These are phyloP conservation scores for Stachybotrys chlorohalonatus DNA, from an alignment of 2,329 filamentous ascomycete genomes.

Conservation along the genomic window DNA sequence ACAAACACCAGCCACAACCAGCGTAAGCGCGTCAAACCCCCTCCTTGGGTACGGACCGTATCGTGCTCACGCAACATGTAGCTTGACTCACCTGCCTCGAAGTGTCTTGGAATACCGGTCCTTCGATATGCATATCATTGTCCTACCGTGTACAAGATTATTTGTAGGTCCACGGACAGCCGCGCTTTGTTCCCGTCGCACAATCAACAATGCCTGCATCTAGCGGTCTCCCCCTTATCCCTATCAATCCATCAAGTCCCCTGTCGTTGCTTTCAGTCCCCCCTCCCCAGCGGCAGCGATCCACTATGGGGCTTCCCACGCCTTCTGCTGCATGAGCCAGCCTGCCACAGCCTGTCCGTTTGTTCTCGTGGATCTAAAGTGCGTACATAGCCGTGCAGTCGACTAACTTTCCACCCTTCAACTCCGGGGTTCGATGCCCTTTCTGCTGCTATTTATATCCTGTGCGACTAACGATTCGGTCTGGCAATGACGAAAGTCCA, in stretches of 20 bases:
- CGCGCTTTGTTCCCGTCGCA: background rate
- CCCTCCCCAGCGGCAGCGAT: background rate
- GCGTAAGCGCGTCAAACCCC: no score
- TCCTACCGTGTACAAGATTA: no score
- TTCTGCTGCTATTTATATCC: background rate
- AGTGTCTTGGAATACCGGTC: no score
- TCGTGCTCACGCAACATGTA: no score
- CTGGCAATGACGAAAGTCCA: no score
- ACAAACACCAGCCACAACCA: no score
- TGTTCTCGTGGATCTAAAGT: background rate
- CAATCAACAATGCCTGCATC: background rate
- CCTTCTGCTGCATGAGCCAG: background rate
- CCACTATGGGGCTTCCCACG: background rate
- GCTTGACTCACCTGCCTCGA: no score
- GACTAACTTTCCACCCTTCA: background rate
- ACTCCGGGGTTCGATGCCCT: background rate
- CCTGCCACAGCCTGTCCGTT: background rate
- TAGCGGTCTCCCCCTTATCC: background rate
- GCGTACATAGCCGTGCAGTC: background rate
- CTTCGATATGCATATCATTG: no score
- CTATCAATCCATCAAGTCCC: background rate
- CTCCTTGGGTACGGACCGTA: no score
- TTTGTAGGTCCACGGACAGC: background rate
- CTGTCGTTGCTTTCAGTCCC: background rate
- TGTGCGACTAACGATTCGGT: no score